These are phyloP conservation scores for Globisporangium lucens DNA, from an alignment of 352 stramenopile genomes.

Conservation along the genomic window DNA sequence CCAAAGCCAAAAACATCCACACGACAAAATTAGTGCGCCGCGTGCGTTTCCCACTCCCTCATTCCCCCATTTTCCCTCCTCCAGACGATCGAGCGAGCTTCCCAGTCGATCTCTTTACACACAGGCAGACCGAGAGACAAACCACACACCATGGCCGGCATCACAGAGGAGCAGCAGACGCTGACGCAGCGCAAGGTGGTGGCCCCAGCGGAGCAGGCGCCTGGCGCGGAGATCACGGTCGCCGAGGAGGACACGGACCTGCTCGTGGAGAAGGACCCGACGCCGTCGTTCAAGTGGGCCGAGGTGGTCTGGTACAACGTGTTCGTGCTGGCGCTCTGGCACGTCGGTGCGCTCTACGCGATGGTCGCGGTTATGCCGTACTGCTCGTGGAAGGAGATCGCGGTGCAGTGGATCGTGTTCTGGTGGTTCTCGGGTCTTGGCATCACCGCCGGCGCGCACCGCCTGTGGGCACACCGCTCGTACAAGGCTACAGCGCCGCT, in stretches of 20 bases:
- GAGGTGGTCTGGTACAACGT: conserved; percentile 90
- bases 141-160: neutral
- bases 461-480: conserved; percentile 95
- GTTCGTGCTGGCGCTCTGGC: conserved; percentile 54
- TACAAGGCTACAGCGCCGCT: conserved; percentile 93
- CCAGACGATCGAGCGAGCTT: conserved; percentile 4
- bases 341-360: conserved; percentile 73
- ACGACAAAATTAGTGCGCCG: neutral
- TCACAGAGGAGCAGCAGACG: neutral
- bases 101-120: conserved; percentile 4
- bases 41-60: neutral
- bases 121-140: too few species aligned
- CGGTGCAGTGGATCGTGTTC: conserved; percentile 59
- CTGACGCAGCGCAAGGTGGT: conserved; percentile 13
- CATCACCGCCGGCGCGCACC: conserved; percentile 97
- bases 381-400: conserved; percentile 40
- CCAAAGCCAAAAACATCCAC: neutral
- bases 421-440: conserved; percentile 89
- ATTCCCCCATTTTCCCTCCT: neutral
- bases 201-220: neutral
- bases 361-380: conserved; percentile 57
- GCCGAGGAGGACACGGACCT: conserved; percentile 43
- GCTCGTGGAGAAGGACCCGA: conserved; percentile 29
- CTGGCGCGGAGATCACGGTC: conserved; percentile 11
- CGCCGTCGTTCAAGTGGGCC: conserved; percentile 47